phyloP scores from a whole-genome alignment of 2,329 filamentous ascomycete genomes.

The Eutypa lata region DNA sequence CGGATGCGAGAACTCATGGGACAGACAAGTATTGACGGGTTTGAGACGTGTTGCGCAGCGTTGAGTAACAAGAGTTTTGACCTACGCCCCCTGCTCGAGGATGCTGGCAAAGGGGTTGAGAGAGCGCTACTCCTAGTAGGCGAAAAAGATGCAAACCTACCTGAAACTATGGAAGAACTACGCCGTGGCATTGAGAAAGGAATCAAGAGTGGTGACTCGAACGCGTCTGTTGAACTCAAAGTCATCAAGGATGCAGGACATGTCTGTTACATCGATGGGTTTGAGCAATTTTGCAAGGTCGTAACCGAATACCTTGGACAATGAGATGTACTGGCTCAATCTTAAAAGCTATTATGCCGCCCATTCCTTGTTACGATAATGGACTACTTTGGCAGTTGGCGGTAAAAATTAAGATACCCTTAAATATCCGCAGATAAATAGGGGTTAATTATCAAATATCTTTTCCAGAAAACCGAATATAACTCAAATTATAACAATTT shows the following conservation, averaged over 20 bases:
- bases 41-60: slow-evolving; percentile 39
- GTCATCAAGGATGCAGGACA: slow-evolving; percentile 36
- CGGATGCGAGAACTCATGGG: slow-evolving; percentile 35
- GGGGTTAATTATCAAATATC: too few species aligned
- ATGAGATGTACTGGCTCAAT: slow-evolving; percentile 1
- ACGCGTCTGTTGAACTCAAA: slow-evolving; percentile 25
- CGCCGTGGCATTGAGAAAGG: slow-evolving; percentile 32
- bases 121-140: slow-evolving; percentile 37
- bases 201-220: slow-evolving; percentile 21
- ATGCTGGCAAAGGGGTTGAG: slow-evolving; percentile 31
- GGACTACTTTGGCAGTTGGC: too few species aligned
- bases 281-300: slow-evolving; percentile 27
- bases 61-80: slow-evolving; percentile 36
- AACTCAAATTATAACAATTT: too few species aligned
- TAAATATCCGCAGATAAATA: too few species aligned
- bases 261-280: slow-evolving; percentile 35
- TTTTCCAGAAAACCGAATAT: too few species aligned
- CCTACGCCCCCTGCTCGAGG: slow-evolving; percentile 30
- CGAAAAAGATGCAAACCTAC: slow-evolving; percentile 40
- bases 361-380: slow-evolving; percentile 6
- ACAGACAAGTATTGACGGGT: slow-evolving; percentile 36
- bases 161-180: slow-evolving; percentile 36
- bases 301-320: slow-evolving; percentile 22
- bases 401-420: too few species aligned
- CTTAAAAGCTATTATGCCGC: too few species aligned